Evolutionary conservation across 129 eudicot species (phyloP).

Genomic region (Smallanthus sonchifolius): DNA sequence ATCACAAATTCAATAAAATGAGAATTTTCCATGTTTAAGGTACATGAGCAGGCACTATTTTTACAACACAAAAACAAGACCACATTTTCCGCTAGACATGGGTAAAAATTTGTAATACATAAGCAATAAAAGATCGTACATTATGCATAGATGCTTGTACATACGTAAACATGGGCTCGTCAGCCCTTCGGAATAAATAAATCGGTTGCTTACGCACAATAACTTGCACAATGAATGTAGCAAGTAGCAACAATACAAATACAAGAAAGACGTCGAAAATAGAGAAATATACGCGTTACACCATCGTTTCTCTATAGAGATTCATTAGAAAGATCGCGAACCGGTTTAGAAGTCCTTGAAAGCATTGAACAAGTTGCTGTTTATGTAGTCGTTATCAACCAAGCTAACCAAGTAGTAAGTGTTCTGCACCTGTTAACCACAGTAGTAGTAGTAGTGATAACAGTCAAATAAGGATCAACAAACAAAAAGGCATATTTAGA

Average conservation of each 20-base stretch:
- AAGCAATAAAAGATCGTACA: slow-evolving; percentile 14
- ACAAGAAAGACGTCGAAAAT: slow-evolving; percentile 5
- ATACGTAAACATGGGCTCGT: neutral
- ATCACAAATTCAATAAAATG: too few species aligned
- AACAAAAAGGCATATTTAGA: neutral
- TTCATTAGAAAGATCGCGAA: neutral
- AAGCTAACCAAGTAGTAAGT: slow-evolving; percentile 86
- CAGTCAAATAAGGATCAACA: neutral
- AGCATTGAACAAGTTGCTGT: slow-evolving; percentile 63
- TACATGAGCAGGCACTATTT: neutral
- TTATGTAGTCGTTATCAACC: slow-evolving; percentile 84
- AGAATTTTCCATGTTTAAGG: too few species aligned
- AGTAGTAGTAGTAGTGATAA: neutral
- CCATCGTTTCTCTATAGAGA: slow-evolving; percentile 21
- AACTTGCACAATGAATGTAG: neutral
- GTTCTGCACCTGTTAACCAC: slow-evolving; percentile 58
- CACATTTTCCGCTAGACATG: neutral
- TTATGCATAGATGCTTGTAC: slow-evolving; percentile 8
- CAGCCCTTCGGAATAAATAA: neutral
- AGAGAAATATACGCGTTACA: slow-evolving; percentile 5
- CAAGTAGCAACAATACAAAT: neutral
- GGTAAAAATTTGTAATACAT: neutral
- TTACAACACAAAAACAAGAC: neutral
- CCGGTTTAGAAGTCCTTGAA: slow-evolving; percentile 43
- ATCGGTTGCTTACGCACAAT: neutral